Base-by-base conservation (phyloP, 805 yeast species). In the Saccharomycopsis malanga region DNA sequence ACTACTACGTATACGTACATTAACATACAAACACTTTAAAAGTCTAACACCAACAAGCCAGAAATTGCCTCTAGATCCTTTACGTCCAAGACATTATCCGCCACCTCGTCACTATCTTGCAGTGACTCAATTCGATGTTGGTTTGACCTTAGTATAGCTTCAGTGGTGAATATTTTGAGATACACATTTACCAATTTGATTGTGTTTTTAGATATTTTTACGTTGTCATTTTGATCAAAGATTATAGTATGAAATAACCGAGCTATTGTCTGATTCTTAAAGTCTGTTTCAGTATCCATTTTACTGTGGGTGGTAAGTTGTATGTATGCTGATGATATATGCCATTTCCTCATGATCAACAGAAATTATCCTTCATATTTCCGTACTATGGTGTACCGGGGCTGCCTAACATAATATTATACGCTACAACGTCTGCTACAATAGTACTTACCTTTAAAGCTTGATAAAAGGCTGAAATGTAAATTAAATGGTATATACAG, bases 131-230 rank as follows among this genome's bases (percentile, higher is more conserved):
- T 44, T 50, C 79, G 56, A 41, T 71, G 76, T 49, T 77, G 80
- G 53, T 79, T 77, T 7, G 84, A 71, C 48, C 86, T 57, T 4
- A 72, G 56, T 2, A 79, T 67, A 0, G 84, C 84, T 58, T 79
- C 86, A 39, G 70, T 68, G 14, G 80, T 70, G 56, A 79, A 79
- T 57, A 79, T 63, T 35, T 71, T 61, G 17, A 77, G 66, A 57
- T 79, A 79, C 55, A 77, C 81, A 1, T 78, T 60, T 2, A 77
- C 68, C 14, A 76, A 59, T 37, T 71, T 71, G 10, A 79, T 57
- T 0, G 83, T 67, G 25, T 69, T 71, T 25, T 68, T 62, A 0
- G 79, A 66, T 37, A 78, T 72, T 18, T 72, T 62, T 0, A 81
- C 74, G 23, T 69, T 63, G 1, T 61, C 59, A 9, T 42, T 20